Evolutionary conservation across 2,329 filamentous ascomycete genomes (phyloP).

Genomic region (Stylonectria norvegica): DNA sequence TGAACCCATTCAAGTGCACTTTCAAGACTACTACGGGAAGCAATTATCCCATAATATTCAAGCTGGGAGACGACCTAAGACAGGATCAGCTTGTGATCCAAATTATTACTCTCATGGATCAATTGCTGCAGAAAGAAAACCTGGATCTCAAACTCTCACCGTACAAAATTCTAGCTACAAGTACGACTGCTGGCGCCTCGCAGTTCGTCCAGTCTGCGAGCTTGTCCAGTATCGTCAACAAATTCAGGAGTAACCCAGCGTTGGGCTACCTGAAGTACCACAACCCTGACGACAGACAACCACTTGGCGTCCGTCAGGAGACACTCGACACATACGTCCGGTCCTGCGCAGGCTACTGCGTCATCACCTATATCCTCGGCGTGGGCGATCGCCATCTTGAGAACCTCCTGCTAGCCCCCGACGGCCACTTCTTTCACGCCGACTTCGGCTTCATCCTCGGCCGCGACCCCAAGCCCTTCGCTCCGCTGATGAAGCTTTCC

Average conservation of each 20-base stretch:
- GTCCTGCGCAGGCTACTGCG: constrained; percentile 95
- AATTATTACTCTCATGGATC: constrained; percentile 97
- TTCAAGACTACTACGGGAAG: constrained; percentile 77
- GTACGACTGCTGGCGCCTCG: constrained; percentile 81
- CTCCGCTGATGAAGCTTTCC: constrained; percentile 92
- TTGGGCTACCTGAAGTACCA: constrained; percentile 83
- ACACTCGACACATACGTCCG: constrained; percentile 93
- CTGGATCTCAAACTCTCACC: constrained; percentile 91
- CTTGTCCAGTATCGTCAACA: constrained; percentile 77
- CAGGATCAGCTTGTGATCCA: constrained; percentile 96
- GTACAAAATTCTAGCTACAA: constrained; percentile 94
- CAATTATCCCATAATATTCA: constrained; percentile 93
- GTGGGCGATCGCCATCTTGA: constrained; percentile 95
- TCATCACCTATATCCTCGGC: constrained; percentile 95
- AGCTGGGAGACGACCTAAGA: constrained; percentile 90
- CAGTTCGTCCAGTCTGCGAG: constrained; percentile 89
- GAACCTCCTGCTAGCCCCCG: constrained; percentile 85
- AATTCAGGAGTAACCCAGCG: constrained; percentile 71
- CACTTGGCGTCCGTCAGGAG: constrained; percentile 84
- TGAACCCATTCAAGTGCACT: constrained; percentile 85
- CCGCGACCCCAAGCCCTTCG: constrained; percentile 94
- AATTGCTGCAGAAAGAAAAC: constrained; percentile 91
- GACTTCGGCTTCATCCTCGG: constrained; percentile 98
- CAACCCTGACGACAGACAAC: constrained; percentile 79
- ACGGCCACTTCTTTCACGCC: constrained; percentile 95